phyloP scores from a whole-genome alignment of 2,329 filamentous ascomycete species.

The Fusarium agapanthi region DNA sequence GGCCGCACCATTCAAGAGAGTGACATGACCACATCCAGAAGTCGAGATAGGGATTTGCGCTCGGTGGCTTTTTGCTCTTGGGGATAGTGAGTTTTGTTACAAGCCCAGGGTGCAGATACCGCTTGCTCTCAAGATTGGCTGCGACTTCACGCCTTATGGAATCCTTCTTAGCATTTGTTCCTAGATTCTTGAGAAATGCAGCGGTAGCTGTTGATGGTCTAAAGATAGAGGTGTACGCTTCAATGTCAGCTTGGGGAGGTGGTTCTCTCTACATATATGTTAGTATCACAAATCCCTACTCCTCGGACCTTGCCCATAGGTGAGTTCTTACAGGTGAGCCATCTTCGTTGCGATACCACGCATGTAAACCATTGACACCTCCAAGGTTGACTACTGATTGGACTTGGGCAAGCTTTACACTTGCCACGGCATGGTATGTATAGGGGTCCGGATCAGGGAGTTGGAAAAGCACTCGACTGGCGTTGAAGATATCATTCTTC shows the following conservation, averaged over 20 bases:
- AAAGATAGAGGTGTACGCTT: constrained; percentile 75
- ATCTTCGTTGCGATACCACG: constrained; percentile 57
- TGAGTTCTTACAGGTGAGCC: constrained; percentile 44
- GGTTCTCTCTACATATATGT: constrained; percentile 50
- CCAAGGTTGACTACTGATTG: constrained; percentile 58
- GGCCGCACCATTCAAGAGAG: constrained; percentile 72
- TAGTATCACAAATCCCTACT: constrained; percentile 6
- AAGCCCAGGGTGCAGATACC: constrained; percentile 59
- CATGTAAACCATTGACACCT: constrained; percentile 56
- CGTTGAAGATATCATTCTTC: constrained; percentile 55
- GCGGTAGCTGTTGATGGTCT: constrained; percentile 65
- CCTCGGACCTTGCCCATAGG: not conserved
- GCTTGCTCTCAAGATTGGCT: constrained; percentile 61
- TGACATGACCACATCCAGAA: constrained; percentile 73
- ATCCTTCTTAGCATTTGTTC: constrained; percentile 69
- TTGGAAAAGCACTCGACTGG: constrained; percentile 55
- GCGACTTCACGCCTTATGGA: constrained; percentile 68
- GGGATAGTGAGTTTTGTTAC: constrained; percentile 53
- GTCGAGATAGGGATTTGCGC: constrained; percentile 71
- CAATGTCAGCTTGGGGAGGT: constrained; percentile 66
- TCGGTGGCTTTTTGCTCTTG: constrained; percentile 55
- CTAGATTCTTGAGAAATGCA: constrained; percentile 69
- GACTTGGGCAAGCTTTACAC: constrained; percentile 58
- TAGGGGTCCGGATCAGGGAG: constrained; percentile 57
- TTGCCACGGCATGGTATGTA: constrained; percentile 61